Base-by-base conservation (phyloP, 169 alveolate species). In the Plasmodium coatneyi region DNA sequence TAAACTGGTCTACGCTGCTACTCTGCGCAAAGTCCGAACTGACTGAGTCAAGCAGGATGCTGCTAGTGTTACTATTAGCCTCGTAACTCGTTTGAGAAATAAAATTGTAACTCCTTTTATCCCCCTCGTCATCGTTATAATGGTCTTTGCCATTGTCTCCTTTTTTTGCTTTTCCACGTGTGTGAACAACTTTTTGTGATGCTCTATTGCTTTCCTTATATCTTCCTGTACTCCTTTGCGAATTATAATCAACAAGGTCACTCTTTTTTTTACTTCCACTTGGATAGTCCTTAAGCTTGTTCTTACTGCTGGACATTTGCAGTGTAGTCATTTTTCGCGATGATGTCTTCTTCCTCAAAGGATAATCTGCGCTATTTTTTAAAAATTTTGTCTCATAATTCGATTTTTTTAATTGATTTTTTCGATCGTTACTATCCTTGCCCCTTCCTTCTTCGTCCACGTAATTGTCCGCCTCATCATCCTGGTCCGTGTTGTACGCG, bases 61-160 rank as follows among this genome's bases (percentile, higher is more conserved):
- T 87, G 52, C 89, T 79, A 22, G 86, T 60, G 43, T 87, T 87
- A 79, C 93, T 87, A 72, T 87, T 87, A 78, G 89, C 93, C 46
- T 87, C 93, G 71, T 87, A 87, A 39, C 93, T 87, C 6, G 93
- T 87, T 87, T 87, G 93, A n/a, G 93, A 87, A 87, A 87, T 87
- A 34, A 87, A 87, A 87, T 87, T 87, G 52, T 66, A 79, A 7
- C 7, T 34, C 41, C 71, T 87, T 19, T 84, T 74, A 30, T 71
- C 66, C 25, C 22, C 66, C n/a, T 25, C 79, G 14, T 76, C 56
- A 74, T 66, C 80, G 60, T 46, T 43, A 5, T 36, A 39, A 32
- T 49, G 14, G n/a, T 82, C 71, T 43, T 46, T 28, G n/a, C 30
- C 39, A 30, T 34, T 82, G 4, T 9, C 28, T 60, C 25, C 30